Conservation (phyloP, 1,139 yeast species). For the Kodamaea plutei region DNA sequence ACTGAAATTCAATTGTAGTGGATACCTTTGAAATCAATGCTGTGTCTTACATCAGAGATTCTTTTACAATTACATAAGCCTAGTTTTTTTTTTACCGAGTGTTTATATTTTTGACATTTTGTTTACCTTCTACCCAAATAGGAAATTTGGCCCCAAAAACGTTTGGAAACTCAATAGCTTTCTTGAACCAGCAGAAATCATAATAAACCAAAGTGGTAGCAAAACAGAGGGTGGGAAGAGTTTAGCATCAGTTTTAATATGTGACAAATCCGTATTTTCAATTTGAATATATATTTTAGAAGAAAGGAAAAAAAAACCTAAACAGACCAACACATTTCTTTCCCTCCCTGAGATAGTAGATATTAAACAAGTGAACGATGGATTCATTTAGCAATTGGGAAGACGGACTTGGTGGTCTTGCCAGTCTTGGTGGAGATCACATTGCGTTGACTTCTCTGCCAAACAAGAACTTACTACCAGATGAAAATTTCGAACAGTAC, state of each 20-base stretch:
- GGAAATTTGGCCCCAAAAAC: conserved; percentile 2
- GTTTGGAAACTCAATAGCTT: conserved; percentile 1
- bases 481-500: conserved; percentile 40
- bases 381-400: conserved; percentile 28
- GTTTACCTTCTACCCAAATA: conserved; percentile 5
- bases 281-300: too few relatives aligned
- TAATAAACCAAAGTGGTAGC: conserved; percentile 6
- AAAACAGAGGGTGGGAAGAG: conserved; percentile 2
- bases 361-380: conserved; percentile 14
- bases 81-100: background rate
- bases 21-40: too few relatives aligned
- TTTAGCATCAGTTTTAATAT: conserved; percentile 3
- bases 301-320: background rate
- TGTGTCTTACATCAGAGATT: too few relatives aligned
- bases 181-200: conserved; percentile 7
- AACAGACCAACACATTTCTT: conserved; percentile 1
- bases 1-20: too few relatives aligned
- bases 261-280: conserved; percentile 4
- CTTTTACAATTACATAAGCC: too few relatives aligned
- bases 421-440: conserved; percentile 2
- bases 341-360: conserved; percentile 1
- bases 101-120: conserved; percentile 2
- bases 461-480: conserved; percentile 29
- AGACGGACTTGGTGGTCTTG: conserved; percentile 12
- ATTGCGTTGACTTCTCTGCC: conserved; percentile 10